phyloP scores from a whole-genome alignment of 192 early-diverging fungal genomes.

The Podila horticola region DNA sequence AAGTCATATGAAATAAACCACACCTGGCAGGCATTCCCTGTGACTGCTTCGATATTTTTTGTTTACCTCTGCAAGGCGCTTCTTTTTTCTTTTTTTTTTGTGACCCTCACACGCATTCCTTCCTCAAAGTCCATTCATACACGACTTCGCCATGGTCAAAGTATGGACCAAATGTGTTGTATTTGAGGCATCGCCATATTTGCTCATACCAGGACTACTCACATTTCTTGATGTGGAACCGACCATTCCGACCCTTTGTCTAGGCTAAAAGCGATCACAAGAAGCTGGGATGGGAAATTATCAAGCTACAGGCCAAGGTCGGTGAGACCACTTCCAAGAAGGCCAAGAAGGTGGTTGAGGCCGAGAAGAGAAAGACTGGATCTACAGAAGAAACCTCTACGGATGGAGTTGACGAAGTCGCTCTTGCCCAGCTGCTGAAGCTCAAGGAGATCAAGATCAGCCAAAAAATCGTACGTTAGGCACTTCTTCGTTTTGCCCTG shows the following conservation, averaged over 20 bases:
- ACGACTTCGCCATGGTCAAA: too few relatives aligned
- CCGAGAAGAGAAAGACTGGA: slow-evolving; percentile 14
- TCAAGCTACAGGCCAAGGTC: slow-evolving; percentile 44
- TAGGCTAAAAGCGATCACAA: slow-evolving; percentile 18
- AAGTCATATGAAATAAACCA: too few relatives aligned
- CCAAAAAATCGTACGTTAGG: slow-evolving; percentile 40
- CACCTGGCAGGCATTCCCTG: too few relatives aligned
- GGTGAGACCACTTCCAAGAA: slow-evolving; percentile 40
- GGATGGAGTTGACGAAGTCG: background rate
- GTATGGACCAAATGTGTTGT: too few relatives aligned
- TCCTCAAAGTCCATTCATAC: too few relatives aligned
- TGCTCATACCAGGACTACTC: background rate
- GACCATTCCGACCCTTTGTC: background rate
- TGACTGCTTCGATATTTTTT: too few relatives aligned
- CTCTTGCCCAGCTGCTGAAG: slow-evolving; percentile 21
- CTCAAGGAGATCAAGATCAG: slow-evolving; percentile 44
- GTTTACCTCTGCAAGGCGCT: too few relatives aligned
- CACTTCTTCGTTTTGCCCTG: background rate
- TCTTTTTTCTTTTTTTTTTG: too few relatives aligned
- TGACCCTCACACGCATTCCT: too few relatives aligned
- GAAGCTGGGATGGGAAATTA: slow-evolving; percentile 48
- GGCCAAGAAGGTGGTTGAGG: slow-evolving; percentile 36
- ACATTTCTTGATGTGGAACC: background rate
- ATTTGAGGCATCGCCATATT: too few relatives aligned
- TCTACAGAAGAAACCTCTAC: background rate